Percentiles rank a stretch among this genome's conserved stretches.
Conservation (phyloP, 176 grass and related monocot genomes). For the Aegilops umbellulata region DNA sequence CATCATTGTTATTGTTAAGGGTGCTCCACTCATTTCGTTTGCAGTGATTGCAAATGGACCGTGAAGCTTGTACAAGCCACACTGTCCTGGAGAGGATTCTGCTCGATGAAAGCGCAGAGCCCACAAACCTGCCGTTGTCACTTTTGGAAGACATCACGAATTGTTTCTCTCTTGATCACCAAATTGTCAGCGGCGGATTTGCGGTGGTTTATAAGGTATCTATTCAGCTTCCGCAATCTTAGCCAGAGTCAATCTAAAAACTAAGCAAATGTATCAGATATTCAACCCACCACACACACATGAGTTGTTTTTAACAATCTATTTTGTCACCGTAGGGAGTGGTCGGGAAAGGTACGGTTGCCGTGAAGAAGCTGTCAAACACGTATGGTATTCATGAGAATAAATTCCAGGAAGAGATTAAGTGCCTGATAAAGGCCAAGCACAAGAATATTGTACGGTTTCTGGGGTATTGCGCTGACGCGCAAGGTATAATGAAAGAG, state of each 20-base stretch:
- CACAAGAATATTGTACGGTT: background rate
- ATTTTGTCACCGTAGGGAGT: background rate
- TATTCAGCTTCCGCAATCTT: background rate
- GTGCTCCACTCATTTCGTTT: background rate
- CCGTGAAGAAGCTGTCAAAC: background rate
- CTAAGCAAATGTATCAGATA: background rate
- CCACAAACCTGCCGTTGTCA: background rate
- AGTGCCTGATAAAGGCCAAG: background rate
- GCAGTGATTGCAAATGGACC: background rate
- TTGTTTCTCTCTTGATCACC: background rate
- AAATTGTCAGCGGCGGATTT: background rate
- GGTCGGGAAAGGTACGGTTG: background rate
- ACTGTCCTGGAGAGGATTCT: background rate
- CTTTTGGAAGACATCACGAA: background rate
- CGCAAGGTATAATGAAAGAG: background rate
- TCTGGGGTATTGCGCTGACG: background rate
- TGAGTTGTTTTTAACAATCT: background rate
- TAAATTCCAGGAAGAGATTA: conserved; percentile 7
- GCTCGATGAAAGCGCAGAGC: background rate
- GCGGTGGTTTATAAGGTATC: background rate
- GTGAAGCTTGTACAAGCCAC: background rate
- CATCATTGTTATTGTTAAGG: background rate
- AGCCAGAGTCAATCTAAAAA: background rate
- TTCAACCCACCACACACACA: background rate
- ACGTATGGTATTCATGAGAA: background rate